Evolutionary conservation across 805 yeast genomes (phyloP).

Genomic region (Nakazawaea siamensis): DNA sequence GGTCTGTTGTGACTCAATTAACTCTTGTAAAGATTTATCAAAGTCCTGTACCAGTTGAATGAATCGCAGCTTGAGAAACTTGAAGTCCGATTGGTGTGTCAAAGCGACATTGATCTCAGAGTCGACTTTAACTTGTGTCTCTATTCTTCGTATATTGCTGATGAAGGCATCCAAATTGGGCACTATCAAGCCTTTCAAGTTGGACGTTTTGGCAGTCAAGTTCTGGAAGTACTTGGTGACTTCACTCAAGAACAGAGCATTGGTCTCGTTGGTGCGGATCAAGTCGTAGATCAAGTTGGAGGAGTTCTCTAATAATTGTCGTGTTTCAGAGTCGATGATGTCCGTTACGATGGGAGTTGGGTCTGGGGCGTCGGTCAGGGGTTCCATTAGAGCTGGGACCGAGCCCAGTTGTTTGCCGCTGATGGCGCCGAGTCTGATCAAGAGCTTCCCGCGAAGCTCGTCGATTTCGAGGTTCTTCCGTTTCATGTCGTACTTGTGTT

Average conservation of each 20-base stretch:
- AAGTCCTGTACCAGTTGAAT: conserved; percentile 1
- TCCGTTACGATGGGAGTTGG: conserved; percentile 1
- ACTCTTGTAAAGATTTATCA: neutral
- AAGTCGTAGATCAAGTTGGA: conserved; percentile 9
- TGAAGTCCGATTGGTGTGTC: conserved; percentile 5
- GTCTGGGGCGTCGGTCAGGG: too few species aligned
- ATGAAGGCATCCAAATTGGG: conserved; percentile 2
- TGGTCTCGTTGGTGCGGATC: conserved; percentile 4
- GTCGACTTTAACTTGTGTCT: neutral
- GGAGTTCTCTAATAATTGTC: conserved; percentile 7
- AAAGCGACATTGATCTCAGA: conserved; percentile 1
- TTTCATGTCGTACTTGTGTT: conserved; percentile 6
- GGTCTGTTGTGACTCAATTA: neutral
- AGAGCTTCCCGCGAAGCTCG: conserved; percentile 7
- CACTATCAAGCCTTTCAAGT: neutral
- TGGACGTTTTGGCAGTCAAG: neutral
- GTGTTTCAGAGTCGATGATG: conserved; percentile 7
- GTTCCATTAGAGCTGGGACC: neutral
- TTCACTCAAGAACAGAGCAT: neutral
- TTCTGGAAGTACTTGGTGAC: conserved; percentile 1
- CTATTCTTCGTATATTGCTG: neutral
- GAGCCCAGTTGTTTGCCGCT: neutral
- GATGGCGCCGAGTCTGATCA: conserved; percentile 2
- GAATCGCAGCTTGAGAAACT: conserved; percentile 6
- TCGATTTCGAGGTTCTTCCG: conserved; percentile 8